Conservation (phyloP, 2,329 filamentous ascomycete species). For the Tolypocladium ophioglossoides region DNA sequence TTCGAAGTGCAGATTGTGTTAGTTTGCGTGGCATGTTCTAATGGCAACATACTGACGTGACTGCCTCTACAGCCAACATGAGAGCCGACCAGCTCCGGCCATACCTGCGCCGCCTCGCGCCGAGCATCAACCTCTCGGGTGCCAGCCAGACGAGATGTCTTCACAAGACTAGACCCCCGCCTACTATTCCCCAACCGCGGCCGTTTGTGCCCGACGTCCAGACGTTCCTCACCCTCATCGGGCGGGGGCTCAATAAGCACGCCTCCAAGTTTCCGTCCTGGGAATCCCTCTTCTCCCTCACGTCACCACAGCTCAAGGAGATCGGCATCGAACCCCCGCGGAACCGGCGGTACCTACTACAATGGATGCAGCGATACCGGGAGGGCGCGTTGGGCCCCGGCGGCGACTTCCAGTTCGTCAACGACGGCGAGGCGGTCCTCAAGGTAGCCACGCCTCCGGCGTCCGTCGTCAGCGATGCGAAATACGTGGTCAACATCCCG, state of each 20-base stretch:
- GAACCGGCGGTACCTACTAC: conserved; percentile 70
- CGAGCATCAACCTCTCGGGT: conserved; percentile 19
- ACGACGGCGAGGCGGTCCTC: conserved; percentile 41
- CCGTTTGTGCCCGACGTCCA: conserved; percentile 76
- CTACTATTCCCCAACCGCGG: conserved; percentile 55
- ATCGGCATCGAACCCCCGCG: conserved; percentile 81
- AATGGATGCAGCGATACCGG: conserved; percentile 79
- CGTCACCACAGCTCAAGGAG: conserved; percentile 66
- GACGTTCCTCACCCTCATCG: conserved; percentile 86
- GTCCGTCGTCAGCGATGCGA: conserved; percentile 30
- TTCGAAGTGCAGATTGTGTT: too few species aligned
- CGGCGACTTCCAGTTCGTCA: conserved; percentile 68
- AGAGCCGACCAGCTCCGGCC: conserved; percentile 14
- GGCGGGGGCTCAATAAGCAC: conserved; percentile 74
- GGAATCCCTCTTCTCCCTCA: conserved; percentile 79
- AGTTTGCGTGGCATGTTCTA: neutral
- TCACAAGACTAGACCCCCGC: conserved; percentile 28
- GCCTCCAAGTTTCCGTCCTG: conserved; percentile 80
- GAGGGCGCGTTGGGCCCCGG: conserved; percentile 69
- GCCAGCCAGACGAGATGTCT: conserved; percentile 31
- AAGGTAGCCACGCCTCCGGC: conserved; percentile 32
- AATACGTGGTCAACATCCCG: conserved; percentile 46
- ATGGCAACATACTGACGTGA: neutral
- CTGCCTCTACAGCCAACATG: neutral
- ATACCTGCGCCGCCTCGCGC: conserved; percentile 19